Evolutionary conservation across 129 eudicot genomes (phyloP), one percentile per base, ranked within the genome.

Genomic region (Flaveria linearis): DNA sequence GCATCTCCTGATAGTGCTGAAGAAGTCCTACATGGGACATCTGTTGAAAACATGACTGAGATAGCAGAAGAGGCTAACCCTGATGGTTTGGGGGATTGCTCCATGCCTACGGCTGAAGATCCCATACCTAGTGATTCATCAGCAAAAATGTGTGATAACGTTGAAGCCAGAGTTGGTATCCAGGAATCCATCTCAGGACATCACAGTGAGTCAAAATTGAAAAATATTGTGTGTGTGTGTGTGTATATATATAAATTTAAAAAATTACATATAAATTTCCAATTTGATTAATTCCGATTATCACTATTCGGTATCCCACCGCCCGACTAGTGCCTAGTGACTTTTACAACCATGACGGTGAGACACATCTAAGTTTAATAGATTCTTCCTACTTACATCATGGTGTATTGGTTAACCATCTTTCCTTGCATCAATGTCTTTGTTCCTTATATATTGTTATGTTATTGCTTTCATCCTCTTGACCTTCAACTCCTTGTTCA

Each of bases 281-380:
- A 36, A 36, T 36, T 36, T 36, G 41, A 36, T 36, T 36, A 36
- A 36, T 5, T 4, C 41, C 41, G 41, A 5, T 30, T 30, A 30
- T 30, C 36, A 30, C 36, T 30, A 30, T 30, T 3, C 36, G 36
- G 36, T 30, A 30, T 36, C 33, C 33, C 33, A 28, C 33, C 33
- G 33, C 33, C 33, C 33, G 4, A 28, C 33, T 28, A 28, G 33
- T 28, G 33, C 33, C 33, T 28, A 28, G 33, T 28, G 33, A 28
- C 4, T 28, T 28, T 28, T 28, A 28, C 33, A 28, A 28, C 33
- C 41, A 36, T 36, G 41, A 36, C 41, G 78, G 47, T 72, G 76
- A 79, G 46, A 84, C 58, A 72, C 73, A 82, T 67, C 26, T 65
- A 69, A 73, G 51, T 68, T 60, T 62, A 63, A 55, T 88, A 83